phyloP scores from a whole-genome alignment of 2,329 filamentous ascomycete genomes.

The Fusarium sp. region DNA sequence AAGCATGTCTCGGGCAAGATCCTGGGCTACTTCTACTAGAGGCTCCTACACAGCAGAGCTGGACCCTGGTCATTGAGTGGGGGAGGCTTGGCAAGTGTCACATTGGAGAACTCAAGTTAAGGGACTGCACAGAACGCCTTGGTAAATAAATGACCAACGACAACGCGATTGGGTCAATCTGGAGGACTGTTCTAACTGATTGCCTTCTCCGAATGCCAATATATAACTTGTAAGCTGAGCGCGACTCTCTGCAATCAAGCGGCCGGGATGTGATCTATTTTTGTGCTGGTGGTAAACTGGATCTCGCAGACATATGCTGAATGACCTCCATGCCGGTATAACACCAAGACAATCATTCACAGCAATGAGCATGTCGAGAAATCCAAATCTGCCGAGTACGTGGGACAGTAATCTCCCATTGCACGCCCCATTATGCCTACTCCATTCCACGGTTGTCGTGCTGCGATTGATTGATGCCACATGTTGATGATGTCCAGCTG shows the following conservation, averaged over 20 bases:
- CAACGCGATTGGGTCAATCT: background rate
- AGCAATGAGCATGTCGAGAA: background rate
- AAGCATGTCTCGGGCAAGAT: background rate
- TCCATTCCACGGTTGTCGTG: background rate
- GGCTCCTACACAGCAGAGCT: background rate
- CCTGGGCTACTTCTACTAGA: background rate
- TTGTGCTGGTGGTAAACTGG: background rate
- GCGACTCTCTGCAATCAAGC: background rate
- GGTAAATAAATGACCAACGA: background rate
- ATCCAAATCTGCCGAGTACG: background rate
- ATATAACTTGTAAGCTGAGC: background rate
- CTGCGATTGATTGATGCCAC: background rate
- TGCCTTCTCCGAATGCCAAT: background rate
- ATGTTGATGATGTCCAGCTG: background rate
- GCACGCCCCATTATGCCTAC: background rate
- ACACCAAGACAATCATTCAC: background rate
- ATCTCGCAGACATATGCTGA: background rate
- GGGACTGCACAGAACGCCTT: background rate
- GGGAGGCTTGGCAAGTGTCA: background rate
- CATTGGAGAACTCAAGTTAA: background rate
- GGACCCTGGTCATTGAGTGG: background rate
- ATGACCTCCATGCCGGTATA: background rate
- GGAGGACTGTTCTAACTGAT: background rate
- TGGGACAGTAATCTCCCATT: background rate
- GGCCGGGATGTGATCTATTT: background rate